Evolutionary conservation across 2,329 filamentous ascomycete genomes (phyloP).

Genomic region (Teratosphaeria gauchensis): DNA sequence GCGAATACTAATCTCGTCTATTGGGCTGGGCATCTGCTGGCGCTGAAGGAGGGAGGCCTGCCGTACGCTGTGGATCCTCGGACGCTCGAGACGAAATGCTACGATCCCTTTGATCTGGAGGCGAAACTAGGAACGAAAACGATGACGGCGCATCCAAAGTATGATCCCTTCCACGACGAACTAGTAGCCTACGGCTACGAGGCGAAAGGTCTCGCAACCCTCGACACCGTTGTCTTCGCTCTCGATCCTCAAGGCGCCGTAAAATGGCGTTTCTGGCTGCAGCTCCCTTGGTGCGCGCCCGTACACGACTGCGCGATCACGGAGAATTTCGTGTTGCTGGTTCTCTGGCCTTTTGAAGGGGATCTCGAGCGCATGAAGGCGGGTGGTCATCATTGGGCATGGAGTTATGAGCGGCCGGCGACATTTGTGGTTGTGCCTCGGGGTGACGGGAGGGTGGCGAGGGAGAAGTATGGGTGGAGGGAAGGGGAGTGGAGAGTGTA

Average conservation of each 20-base stretch:
- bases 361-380: constrained; percentile 27
- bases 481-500: not conserved
- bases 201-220: constrained; percentile 25
- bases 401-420: constrained; percentile 8
- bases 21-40: constrained; percentile 47
- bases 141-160: constrained; percentile 38
- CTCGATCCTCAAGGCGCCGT: constrained; percentile 30
- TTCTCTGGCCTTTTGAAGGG: constrained; percentile 30
- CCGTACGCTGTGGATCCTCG: constrained; percentile 33
- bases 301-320: constrained; percentile 34
- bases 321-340: constrained; percentile 30
- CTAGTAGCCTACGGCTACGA: constrained; percentile 35
- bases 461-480: not conserved
- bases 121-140: constrained; percentile 31
- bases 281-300: constrained; percentile 30
- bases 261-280: constrained; percentile 32
- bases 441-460: not conserved
- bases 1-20: constrained; percentile 53
- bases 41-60: constrained; percentile 40
- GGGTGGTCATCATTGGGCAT: constrained; percentile 33
- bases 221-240: constrained; percentile 32
- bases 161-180: constrained; percentile 34
- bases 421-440: not conserved
- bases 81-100: constrained; percentile 30
- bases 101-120: constrained; percentile 28